phyloP scores from a whole-genome alignment of 2,329 filamentous ascomycete genomes.

The Clonostachys rosea region DNA sequence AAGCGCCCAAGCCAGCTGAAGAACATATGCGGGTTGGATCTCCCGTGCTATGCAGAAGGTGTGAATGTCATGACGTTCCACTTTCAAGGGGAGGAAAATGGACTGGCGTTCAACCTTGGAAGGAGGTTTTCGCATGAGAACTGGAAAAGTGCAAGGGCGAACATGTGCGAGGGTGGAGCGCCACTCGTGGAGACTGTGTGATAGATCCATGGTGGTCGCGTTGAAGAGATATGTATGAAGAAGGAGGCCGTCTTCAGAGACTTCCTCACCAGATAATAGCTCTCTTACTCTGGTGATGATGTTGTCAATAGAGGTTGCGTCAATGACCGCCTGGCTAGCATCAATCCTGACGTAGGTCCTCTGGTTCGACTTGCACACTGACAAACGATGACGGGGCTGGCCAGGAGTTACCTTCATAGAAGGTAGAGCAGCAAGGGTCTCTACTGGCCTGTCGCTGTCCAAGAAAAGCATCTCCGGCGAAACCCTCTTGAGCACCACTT shows the following conservation, averaged over 20 bases:
- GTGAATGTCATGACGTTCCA: constrained; percentile 31
- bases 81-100: constrained; percentile 30
- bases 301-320: constrained; percentile 16
- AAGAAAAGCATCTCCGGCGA: constrained; percentile 50
- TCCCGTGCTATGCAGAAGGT: constrained; percentile 32
- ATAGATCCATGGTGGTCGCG: constrained; percentile 15
- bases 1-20: constrained; percentile 57
- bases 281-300: constrained; percentile 1
- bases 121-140: constrained; percentile 18
- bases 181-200: constrained; percentile 39
- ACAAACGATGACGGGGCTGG: constrained; percentile 43
- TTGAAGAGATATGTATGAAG: constrained; percentile 17
- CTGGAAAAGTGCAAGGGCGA: constrained; percentile 40
- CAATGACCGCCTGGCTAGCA: constrained; percentile 44
- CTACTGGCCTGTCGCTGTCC: constrained; percentile 32
- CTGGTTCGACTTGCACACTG: constrained; percentile 37
- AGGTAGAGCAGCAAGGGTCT: constrained; percentile 32
- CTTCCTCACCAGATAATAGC: constrained; percentile 22
- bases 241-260: constrained; percentile 9
- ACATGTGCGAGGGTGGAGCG: constrained; percentile 27
- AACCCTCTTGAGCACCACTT: constrained; percentile 38
- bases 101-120: constrained; percentile 19
- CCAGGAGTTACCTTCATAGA: constrained; percentile 25
- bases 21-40: constrained; percentile 41
- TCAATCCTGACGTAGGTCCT: constrained; percentile 44